phyloP scores from a whole-genome alignment of 108 stramenopile genomes.

The Mediolabrus comicus region DNA sequence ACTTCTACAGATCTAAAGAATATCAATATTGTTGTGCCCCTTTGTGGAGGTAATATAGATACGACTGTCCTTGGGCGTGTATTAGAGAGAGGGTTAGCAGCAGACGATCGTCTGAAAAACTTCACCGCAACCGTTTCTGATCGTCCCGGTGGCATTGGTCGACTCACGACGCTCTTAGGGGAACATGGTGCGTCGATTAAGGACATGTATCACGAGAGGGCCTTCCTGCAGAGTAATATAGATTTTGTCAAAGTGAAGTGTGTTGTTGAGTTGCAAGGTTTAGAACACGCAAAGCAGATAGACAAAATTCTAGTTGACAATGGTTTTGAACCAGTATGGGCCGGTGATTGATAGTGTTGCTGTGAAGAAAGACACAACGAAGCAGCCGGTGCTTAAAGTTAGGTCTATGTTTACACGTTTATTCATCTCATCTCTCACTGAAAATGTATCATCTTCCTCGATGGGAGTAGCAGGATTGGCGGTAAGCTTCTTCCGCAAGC shows the following conservation, averaged over 20 bases:
- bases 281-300: slow-evolving; percentile 63
- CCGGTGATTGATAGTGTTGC: slow-evolving; percentile 9
- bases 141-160: slow-evolving; percentile 86
- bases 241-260: slow-evolving; percentile 93
- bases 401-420: background rate
- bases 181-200: slow-evolving; percentile 84
- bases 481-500: slow-evolving; percentile 39
- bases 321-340: slow-evolving; percentile 43
- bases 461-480: slow-evolving; percentile 12
- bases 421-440: no score
- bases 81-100: slow-evolving; percentile 93
- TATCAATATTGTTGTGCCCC: slow-evolving; percentile 92
- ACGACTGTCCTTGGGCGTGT: slow-evolving; percentile 89
- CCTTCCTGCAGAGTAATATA: slow-evolving; percentile 91
- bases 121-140: slow-evolving; percentile 94
- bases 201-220: slow-evolving; percentile 97
- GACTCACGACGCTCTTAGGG: slow-evolving; percentile 63
- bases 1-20: slow-evolving; percentile 66
- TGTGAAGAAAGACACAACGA: no score
- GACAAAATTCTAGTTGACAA: slow-evolving; percentile 39
- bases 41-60: slow-evolving; percentile 98
- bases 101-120: slow-evolving; percentile 88
- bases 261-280: slow-evolving; percentile 83
- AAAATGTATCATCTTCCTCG: background rate
- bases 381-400: background rate